Percentiles rank a stretch among this genome's conserved stretches.
phyloP scores from a whole-genome alignment of 2,329 filamentous ascomycete genomes.

The Penicillium capsulatum region DNA sequence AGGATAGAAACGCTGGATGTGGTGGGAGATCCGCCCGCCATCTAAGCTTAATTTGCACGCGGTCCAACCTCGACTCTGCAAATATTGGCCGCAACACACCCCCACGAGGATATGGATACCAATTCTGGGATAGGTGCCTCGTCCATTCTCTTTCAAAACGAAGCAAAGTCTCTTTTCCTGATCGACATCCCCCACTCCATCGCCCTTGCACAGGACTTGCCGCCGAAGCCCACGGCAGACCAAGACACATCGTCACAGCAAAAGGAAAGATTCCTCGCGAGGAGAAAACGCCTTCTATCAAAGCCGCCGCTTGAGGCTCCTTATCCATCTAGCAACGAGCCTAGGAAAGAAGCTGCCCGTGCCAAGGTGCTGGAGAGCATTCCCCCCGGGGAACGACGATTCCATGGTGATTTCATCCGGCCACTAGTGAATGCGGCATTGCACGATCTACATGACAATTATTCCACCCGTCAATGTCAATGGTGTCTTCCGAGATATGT shows the following conservation, averaged over 20 bases:
- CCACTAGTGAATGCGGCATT: slow-evolving; percentile 41
- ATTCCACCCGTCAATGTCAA: slow-evolving; percentile 4
- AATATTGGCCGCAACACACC: background rate
- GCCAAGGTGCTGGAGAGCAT: slow-evolving; percentile 37
- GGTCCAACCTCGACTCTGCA: background rate
- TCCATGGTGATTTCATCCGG: slow-evolving; percentile 26
- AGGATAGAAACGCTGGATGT: too few relatives aligned
- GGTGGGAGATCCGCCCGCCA: slow-evolving; percentile 3
- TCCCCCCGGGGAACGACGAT: slow-evolving; percentile 29
- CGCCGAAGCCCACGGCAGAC: background rate
- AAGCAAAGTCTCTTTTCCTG: slow-evolving; percentile 44
- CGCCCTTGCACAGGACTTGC: slow-evolving; percentile 47
- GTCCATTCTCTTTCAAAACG: slow-evolving; percentile 52
- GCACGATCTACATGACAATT: slow-evolving; percentile 24
- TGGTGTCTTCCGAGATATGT: slow-evolving; percentile 36
- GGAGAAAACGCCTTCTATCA: slow-evolving; percentile 41
- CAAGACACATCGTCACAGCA: background rate
- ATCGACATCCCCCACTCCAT: slow-evolving; percentile 59
- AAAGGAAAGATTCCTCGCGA: background rate
- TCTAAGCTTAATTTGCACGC: background rate
- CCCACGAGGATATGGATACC: background rate
- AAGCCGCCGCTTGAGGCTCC: slow-evolving; percentile 44
- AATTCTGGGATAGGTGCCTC: slow-evolving; percentile 8
- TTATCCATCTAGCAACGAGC: slow-evolving; percentile 46
- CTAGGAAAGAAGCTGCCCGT: slow-evolving; percentile 47